phyloP scores from a whole-genome alignment of 108 stramenopile genomes.

The Cyclotella sp. region DNA sequence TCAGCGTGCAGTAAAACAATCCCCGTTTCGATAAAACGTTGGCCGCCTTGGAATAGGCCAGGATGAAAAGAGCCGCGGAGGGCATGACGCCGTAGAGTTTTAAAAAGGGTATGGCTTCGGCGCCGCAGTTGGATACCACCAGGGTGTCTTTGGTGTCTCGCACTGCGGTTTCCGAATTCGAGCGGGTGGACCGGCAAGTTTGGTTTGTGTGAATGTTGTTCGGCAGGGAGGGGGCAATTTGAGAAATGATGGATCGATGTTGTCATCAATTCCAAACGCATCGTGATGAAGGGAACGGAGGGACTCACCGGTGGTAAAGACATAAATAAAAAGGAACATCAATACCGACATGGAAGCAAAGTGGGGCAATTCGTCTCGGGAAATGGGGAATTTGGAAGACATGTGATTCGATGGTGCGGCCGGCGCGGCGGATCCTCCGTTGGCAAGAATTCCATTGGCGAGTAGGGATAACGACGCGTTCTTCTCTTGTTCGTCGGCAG shows the following conservation, averaged over 20 bases:
- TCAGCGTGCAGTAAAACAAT: slow-evolving; percentile 65
- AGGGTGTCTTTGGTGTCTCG: slow-evolving; percentile 85
- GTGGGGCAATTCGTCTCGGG: slow-evolving; percentile 45
- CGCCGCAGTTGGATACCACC: slow-evolving; percentile 80
- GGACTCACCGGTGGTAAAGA: slow-evolving; percentile 66
- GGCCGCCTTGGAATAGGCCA: slow-evolving; percentile 62
- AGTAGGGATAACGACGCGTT: no score
- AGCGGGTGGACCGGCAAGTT: no score
- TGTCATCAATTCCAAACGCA: background rate
- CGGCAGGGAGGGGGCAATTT: no score
- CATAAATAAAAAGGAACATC: slow-evolving; percentile 87
- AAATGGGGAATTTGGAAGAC: slow-evolving; percentile 42
- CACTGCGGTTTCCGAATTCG: no score
- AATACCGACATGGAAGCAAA: slow-evolving; percentile 67
- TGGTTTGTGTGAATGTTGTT: no score
- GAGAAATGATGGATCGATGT: no score
- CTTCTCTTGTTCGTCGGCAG: no score
- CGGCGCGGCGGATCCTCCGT: background rate
- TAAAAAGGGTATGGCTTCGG: slow-evolving; percentile 78
- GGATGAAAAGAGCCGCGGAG: slow-evolving; percentile 48
- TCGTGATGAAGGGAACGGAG: no score
- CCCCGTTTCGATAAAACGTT: slow-evolving; percentile 50
- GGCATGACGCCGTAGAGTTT: slow-evolving; percentile 69
- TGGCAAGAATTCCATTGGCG: background rate
- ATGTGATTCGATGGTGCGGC: slow-evolving; percentile 11